phyloP scores from a whole-genome alignment of 2,329 filamentous ascomycete species.

The Pseudopithomyces maydicus region DNA sequence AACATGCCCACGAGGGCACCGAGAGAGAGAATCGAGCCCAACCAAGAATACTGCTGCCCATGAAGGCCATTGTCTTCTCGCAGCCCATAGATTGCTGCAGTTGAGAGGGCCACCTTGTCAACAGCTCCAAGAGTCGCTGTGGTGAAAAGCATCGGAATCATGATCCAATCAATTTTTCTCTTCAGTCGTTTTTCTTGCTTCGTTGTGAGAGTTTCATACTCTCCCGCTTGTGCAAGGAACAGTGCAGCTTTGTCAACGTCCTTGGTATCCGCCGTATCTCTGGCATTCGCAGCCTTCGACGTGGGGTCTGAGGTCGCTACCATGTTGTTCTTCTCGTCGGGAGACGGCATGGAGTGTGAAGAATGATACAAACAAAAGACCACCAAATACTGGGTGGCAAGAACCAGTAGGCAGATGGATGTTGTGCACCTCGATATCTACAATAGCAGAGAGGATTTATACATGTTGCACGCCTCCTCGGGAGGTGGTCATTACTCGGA shows the following conservation, averaged over 20 bases:
- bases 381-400: not conserved
- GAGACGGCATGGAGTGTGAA: not conserved
- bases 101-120: slow-evolving; percentile 54
- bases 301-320: not conserved
- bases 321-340: not conserved
- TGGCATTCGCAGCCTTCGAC: not conserved
- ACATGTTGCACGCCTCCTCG: not conserved
- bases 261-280: not conserved
- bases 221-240: not conserved
- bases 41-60: slow-evolving; percentile 53
- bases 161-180: slow-evolving; percentile 1
- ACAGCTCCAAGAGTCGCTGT: slow-evolving; percentile 57
- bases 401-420: not conserved
- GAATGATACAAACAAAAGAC: not conserved
- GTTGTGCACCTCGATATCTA: not conserved
- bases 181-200: not conserved
- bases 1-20: slow-evolving; percentile 57
- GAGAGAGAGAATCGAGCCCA: slow-evolving; percentile 53
- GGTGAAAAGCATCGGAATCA: slow-evolving; percentile 6
- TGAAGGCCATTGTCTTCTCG: slow-evolving; percentile 32
- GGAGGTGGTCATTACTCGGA: not conserved
- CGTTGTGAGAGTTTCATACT: not conserved
- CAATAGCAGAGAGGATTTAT: not conserved
- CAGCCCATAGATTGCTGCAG: slow-evolving; percentile 62
- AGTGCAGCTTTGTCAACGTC: slow-evolving; percentile 1